A percentile compares a stretch with the other conserved stretches of the same genome.
These are phyloP conservation scores for Leccinellum albellum DNA, from an alignment of 768 basidiomycete species.

Conservation along the genomic window DNA sequence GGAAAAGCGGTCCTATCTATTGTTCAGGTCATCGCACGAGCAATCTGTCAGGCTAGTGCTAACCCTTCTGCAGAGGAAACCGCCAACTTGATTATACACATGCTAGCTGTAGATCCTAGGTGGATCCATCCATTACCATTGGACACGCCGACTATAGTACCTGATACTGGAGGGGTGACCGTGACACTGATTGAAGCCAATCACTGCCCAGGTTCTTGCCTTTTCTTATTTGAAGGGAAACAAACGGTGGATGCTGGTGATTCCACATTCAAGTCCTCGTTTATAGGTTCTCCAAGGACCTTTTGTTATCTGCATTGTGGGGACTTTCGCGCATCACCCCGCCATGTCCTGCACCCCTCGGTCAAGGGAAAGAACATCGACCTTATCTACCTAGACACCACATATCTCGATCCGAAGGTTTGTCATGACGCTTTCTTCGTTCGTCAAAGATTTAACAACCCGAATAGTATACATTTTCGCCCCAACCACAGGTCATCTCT, in stretches of 20 bases:
- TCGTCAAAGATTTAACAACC: conserved; percentile 1
- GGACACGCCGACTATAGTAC: conserved; percentile 69
- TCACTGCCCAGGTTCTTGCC: conserved; percentile 94
- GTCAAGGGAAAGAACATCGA: conserved; percentile 81
- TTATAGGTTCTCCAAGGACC: conserved; percentile 60
- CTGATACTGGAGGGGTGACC: conserved; percentile 77
- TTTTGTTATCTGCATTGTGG: conserved; percentile 97
- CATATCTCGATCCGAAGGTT: conserved; percentile 86
- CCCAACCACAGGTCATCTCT: conserved; percentile 89
- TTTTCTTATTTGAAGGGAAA: conserved; percentile 90
- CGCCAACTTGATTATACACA: conserved; percentile 86
- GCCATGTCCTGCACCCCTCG: conserved; percentile 80
- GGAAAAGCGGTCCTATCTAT: conserved; percentile 93
- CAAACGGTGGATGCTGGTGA: conserved; percentile 91
- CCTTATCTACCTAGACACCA: conserved; percentile 91
- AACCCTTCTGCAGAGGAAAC: conserved; percentile 53
- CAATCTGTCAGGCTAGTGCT: not conserved
- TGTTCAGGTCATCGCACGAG: conserved; percentile 56
- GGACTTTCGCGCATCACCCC: conserved; percentile 87
- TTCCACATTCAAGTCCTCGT: conserved; percentile 65
- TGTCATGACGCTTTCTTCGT: not conserved
- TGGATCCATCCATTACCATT: conserved; percentile 89
- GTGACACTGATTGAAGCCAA: conserved; percentile 98
- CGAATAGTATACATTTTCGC: conserved; percentile 84
- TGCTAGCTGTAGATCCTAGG: conserved; percentile 82